Percentiles rank a stretch among this genome's conserved stretches.
phyloP scores from a whole-genome alignment of 345 rosid genomes.

The Melaleuca alternifolia region DNA sequence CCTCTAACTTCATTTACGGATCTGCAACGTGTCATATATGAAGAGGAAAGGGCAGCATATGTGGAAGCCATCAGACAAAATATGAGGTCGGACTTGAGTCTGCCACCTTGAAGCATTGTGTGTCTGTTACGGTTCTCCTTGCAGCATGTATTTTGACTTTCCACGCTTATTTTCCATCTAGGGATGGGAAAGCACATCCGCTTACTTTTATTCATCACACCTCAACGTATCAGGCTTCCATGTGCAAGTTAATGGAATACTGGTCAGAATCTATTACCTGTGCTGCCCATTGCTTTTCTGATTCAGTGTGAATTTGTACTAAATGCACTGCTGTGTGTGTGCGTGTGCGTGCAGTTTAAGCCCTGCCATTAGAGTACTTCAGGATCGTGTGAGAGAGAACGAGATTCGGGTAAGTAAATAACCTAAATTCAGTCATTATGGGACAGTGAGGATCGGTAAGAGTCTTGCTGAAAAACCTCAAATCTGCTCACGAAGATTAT shows the following conservation, averaged over 20 bases:
- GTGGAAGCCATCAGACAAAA: conserved; percentile 67
- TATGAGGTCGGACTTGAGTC: conserved; percentile 33
- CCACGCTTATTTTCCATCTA: conserved; percentile 10
- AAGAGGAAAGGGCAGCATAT: conserved; percentile 83
- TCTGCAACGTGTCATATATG: conserved; percentile 76
- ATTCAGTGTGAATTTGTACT: conserved; percentile 1
- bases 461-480: neutral
- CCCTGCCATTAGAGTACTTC: conserved; percentile 84
- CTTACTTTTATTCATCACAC: conserved; percentile 87
- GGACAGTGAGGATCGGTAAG: neutral
- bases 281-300: neutral
- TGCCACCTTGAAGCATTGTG: neutral
- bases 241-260: conserved; percentile 93
- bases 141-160: neutral
- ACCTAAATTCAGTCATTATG: neutral
- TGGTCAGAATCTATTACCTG: conserved; percentile 43
- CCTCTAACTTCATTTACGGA: conserved; percentile 75
- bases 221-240: conserved; percentile 89
- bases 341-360: conserved; percentile 92
- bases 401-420: conserved; percentile 57
- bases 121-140: neutral
- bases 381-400: conserved; percentile 79
- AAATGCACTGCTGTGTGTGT: conserved; percentile 2
- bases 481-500: neutral
- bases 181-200: conserved; percentile 82